phyloP scores from a whole-genome alignment of 208 protist species.

The Blechomonas ayalai region DNA sequence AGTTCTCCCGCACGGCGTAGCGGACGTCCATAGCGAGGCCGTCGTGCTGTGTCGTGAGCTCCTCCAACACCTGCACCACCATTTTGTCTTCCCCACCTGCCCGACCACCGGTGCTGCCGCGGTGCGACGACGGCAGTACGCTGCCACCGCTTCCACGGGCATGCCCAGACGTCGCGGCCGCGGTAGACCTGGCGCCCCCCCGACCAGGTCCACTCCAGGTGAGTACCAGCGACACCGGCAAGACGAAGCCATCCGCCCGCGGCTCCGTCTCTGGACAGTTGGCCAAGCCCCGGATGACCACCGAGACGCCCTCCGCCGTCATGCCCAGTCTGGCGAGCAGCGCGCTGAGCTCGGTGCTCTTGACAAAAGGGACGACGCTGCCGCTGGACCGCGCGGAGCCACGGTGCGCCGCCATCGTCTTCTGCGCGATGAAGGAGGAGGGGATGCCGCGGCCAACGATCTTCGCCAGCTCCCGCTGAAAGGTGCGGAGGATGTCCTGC shows the following conservation, averaged over 20 bases:
- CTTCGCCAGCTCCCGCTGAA: constrained; percentile 49
- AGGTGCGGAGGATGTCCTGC: constrained; percentile 32
- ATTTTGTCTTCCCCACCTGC: constrained; percentile 20
- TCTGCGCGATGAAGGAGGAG: constrained; percentile 29
- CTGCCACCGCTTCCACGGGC: background rate
- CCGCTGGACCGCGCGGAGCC: constrained; percentile 43
- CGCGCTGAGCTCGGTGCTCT: constrained; percentile 36
- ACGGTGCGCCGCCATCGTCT: constrained; percentile 29
- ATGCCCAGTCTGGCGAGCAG: constrained; percentile 53
- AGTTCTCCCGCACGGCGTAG: constrained; percentile 70
- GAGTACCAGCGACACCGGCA: constrained; percentile 65
- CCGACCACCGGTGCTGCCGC: background rate
- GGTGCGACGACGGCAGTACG: background rate
- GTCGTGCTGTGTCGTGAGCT: constrained; percentile 60
- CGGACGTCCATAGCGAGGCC: constrained; percentile 70
- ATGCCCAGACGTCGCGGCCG: constrained; percentile 1
- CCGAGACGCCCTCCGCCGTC: constrained; percentile 47
- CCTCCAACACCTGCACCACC: constrained; percentile 64
- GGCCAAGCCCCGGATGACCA: constrained; percentile 56
- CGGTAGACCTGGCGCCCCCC: background rate
- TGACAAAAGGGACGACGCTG: constrained; percentile 62
- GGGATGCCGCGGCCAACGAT: constrained; percentile 71
- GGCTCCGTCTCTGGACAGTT: constrained; percentile 61
- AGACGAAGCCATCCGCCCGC: constrained; percentile 44
- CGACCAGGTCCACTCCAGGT: constrained; percentile 50